Percentiles rank a stretch among this genome's conserved stretches.
These are phyloP conservation scores for Uromyces viciae-fabae DNA, from an alignment of 1,284 basidiomycete species.

Conservation along the genomic window DNA sequence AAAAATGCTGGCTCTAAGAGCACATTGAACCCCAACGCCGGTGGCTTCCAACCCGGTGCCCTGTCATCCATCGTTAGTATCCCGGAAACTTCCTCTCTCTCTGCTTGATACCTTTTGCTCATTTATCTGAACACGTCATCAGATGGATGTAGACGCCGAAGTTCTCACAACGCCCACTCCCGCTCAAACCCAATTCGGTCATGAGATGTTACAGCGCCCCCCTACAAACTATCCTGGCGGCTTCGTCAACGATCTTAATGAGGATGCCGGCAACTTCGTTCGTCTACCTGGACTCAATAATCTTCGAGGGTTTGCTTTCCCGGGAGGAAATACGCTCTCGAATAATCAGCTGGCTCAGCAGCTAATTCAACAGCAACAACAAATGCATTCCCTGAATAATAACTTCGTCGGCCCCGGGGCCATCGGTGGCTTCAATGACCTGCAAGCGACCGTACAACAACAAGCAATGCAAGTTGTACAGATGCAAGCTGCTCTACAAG, in stretches of 20 bases:
- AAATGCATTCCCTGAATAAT: conserved; percentile 39
- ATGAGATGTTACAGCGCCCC: conserved; percentile 22
- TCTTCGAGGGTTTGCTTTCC: conserved; percentile 25
- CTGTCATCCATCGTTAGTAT: conserved; percentile 51
- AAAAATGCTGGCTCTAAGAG: conserved; percentile 42
- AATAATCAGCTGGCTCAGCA: conserved; percentile 42
- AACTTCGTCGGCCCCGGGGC: conserved; percentile 11
- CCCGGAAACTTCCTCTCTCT: not conserved
- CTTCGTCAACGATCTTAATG: conserved; percentile 26
- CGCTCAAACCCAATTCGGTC: conserved; percentile 36
- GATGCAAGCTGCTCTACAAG: conserved; percentile 47
- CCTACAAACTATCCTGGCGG: conserved; percentile 29
- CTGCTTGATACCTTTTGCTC: not conserved
- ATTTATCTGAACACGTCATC: not conserved
- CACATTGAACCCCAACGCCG: conserved; percentile 52
- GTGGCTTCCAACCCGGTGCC: conserved; percentile 52
- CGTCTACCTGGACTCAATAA: conserved; percentile 25
- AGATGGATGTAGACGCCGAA: conserved; percentile 45
- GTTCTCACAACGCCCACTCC: conserved; percentile 39
- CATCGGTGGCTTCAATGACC: conserved; percentile 34
- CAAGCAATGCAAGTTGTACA: conserved; percentile 52
- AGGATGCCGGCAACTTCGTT: conserved; percentile 25
- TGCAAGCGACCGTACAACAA: conserved; percentile 50
- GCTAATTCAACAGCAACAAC: conserved; percentile 38
- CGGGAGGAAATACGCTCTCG: conserved; percentile 1